Evolutionary conservation across 768 basidiomycete species (phyloP).

Genomic region (Suillus fuscotomentosus): DNA sequence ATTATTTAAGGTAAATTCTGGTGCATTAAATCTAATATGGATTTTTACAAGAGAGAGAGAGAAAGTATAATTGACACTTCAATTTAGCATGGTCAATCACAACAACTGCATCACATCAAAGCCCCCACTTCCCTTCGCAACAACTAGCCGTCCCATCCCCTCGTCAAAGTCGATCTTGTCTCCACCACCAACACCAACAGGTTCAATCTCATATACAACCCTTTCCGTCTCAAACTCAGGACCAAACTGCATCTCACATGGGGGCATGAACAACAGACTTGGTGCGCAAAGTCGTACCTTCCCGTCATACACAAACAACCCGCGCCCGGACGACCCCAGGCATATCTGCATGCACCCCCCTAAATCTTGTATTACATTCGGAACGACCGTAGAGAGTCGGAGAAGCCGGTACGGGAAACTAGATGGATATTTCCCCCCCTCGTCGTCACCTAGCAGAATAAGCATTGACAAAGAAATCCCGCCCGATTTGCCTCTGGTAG

Average conservation of each 20-base stretch:
- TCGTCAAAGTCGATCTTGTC: constrained; percentile 32
- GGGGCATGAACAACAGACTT: constrained; percentile 19
- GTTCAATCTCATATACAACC: constrained; percentile 15
- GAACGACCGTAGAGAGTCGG: constrained; percentile 12
- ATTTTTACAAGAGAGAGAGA: too few relatives aligned
- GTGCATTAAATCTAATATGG: too few relatives aligned
- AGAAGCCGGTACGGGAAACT: constrained; percentile 21
- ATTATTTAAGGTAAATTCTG: too few relatives aligned
- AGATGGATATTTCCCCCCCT: background rate
- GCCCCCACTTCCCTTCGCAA: constrained; percentile 21
- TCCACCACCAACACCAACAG: background rate
- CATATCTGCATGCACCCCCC: constrained; percentile 17
- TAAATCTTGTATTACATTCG: background rate
- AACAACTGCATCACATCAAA: constrained; percentile 26
- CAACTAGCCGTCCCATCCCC: constrained; percentile 29
- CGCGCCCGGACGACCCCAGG: constrained; percentile 26
- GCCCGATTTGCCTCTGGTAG: constrained; percentile 12
- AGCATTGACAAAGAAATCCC: constrained; percentile 24
- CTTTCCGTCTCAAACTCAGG: constrained; percentile 24
- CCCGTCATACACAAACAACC: constrained; percentile 21
- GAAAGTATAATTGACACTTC: background rate
- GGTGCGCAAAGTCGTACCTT: constrained; percentile 22
- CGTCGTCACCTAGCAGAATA: constrained; percentile 8
- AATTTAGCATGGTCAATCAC: background rate
- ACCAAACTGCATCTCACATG: constrained; percentile 29